A percentile compares a stretch with the other conserved stretches of the same genome.
phyloP scores from a whole-genome alignment of 1,284 basidiomycete genomes.

The Sporisorium graminicola region DNA sequence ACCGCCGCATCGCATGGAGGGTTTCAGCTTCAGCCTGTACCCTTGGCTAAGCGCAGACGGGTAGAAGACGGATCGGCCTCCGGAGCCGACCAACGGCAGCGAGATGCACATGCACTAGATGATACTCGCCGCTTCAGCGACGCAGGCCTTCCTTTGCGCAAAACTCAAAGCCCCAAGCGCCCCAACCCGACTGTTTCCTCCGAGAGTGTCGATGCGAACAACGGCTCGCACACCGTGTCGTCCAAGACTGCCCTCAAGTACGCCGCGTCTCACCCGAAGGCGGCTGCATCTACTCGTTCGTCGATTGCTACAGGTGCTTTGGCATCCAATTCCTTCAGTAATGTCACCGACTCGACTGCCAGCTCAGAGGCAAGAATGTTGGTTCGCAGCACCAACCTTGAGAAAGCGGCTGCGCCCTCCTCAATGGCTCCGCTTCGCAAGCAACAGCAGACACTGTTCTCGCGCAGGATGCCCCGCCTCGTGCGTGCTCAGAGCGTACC shows the following conservation, averaged over 20 bases:
- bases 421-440: slow-evolving; percentile 23
- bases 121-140: slow-evolving; percentile 26
- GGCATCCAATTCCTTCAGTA: slow-evolving; percentile 3
- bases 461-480: slow-evolving; percentile 32
- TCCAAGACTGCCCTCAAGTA: background rate
- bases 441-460: slow-evolving; percentile 15
- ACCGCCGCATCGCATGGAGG: background rate
- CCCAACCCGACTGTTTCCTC: no score
- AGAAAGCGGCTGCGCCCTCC: slow-evolving; percentile 5
- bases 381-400: background rate
- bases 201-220: background rate
- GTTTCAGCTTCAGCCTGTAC: slow-evolving; percentile 38
- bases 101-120: background rate
- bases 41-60: slow-evolving; percentile 32
- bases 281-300: background rate
- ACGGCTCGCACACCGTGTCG: background rate
- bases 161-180: background rate
- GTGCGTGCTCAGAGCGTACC: slow-evolving; percentile 50
- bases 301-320: background rate
- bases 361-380: background rate
- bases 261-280: background rate
- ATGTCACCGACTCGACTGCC: background rate
- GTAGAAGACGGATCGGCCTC: slow-evolving; percentile 13
- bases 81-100: background rate
- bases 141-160: slow-evolving; percentile 13